Conservation (phyloP, 208 protist species). For the Histomonas meleagridis region DNA sequence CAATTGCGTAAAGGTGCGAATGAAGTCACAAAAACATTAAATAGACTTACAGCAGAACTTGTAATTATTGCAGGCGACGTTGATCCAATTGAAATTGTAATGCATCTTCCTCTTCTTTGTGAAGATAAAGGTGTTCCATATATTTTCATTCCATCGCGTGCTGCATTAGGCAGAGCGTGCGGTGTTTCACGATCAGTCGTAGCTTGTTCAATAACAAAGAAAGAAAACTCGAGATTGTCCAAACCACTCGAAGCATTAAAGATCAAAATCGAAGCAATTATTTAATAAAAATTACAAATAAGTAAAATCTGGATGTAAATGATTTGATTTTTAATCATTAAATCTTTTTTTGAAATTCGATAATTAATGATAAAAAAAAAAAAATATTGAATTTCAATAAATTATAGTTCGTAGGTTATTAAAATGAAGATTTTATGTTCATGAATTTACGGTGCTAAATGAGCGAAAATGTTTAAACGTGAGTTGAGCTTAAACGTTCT, state of each 20-base stretch:
- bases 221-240: constrained; percentile 82
- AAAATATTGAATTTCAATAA: too few relatives aligned
- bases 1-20: constrained; percentile 98
- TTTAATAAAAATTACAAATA: too few relatives aligned
- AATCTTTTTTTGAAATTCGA: too few relatives aligned
- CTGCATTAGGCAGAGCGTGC: constrained; percentile 85
- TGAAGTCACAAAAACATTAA: constrained; percentile 97
- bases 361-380: too few relatives aligned
- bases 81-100: constrained; percentile 97
- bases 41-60: constrained; percentile 90
- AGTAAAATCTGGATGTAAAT: too few relatives aligned
- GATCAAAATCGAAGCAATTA: constrained; percentile 84
- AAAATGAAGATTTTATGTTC: too few relatives aligned
- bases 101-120: constrained; percentile 97
- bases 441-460: too few relatives aligned
- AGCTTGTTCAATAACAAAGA: constrained; percentile 77
- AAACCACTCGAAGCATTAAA: constrained; percentile 85
- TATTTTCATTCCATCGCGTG: constrained; percentile 94
- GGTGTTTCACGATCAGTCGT: constrained; percentile 92
- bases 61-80: constrained; percentile 94
- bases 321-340: too few relatives aligned
- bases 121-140: constrained; percentile 99
- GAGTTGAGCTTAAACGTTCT: too few relatives aligned
- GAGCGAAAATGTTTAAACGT: too few relatives aligned
- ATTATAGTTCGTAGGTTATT: too few relatives aligned